phyloP scores from a whole-genome alignment of 2,329 filamentous ascomycete genomes.

The Aureobasidium sp. region DNA sequence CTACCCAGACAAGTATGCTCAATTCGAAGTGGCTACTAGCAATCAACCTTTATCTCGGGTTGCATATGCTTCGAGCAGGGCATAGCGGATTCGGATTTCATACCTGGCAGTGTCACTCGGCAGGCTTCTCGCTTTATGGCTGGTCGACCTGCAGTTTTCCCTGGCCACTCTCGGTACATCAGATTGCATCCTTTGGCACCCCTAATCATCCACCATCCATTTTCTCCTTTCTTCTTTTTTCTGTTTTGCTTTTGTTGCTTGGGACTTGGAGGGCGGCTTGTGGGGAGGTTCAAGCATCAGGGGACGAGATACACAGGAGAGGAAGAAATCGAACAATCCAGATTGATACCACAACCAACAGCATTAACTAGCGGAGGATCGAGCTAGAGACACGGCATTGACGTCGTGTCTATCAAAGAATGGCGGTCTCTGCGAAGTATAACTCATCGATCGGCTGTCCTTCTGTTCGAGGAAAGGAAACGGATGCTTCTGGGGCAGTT shows the following conservation, averaged over 20 bases:
- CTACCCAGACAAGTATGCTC: slow-evolving; percentile 12
- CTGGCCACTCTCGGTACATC: slow-evolving; percentile 9
- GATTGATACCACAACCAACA: slow-evolving; percentile 2
- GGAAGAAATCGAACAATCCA: slow-evolving; percentile 1
- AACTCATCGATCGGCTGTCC: neutral
- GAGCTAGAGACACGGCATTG: neutral
- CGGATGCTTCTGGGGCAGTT: neutral
- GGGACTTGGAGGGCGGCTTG: slow-evolving; percentile 14
- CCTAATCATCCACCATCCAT: slow-evolving; percentile 7
- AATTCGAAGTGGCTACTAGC: slow-evolving; percentile 7
- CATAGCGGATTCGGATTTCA: slow-evolving; percentile 15
- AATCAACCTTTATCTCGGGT: neutral
- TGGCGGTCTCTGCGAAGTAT: neutral
- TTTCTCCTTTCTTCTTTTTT: neutral
- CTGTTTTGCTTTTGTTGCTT: slow-evolving; percentile 11
- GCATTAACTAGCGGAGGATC: neutral
- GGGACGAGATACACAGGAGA: slow-evolving; percentile 2
- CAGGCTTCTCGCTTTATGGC: slow-evolving; percentile 25
- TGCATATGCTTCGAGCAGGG: neutral
- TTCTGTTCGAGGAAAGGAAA: neutral
- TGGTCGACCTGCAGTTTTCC: slow-evolving; percentile 22
- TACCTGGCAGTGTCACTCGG: slow-evolving; percentile 33
- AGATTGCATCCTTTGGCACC: slow-evolving; percentile 11
- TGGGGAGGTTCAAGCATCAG: slow-evolving; percentile 17
- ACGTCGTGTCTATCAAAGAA: neutral